Evolutionary conservation across 208 protist genomes (phyloP).

Genomic region (Entamoeba moshkovskii): DNA sequence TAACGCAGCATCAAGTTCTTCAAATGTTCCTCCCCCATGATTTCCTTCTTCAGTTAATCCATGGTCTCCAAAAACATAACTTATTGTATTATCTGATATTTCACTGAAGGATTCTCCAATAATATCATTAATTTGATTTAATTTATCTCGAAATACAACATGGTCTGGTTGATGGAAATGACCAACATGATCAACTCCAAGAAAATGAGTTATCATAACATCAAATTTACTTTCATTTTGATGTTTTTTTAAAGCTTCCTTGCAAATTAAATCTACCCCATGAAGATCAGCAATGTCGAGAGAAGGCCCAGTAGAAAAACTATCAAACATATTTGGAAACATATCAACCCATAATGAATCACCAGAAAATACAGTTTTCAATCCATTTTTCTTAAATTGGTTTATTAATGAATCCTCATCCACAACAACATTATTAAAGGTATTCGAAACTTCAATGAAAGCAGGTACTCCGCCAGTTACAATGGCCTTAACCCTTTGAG

Average conservation of each 20-base stretch:
- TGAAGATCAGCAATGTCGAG: slow-evolving; percentile 82
- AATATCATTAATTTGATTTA: slow-evolving; percentile 63
- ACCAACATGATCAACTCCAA: slow-evolving; percentile 82
- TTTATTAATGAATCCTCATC: slow-evolving; percentile 67
- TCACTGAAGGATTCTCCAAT: slow-evolving; percentile 22
- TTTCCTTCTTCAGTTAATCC: slow-evolving; percentile 79
- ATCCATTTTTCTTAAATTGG: slow-evolving; percentile 50
- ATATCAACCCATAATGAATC: slow-evolving; percentile 82
- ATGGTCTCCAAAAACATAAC: slow-evolving; percentile 79
- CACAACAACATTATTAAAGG: slow-evolving; percentile 66
- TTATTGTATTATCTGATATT: slow-evolving; percentile 50
- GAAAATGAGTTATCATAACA: slow-evolving; percentile 70
- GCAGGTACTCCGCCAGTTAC: slow-evolving; percentile 76
- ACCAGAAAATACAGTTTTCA: slow-evolving; percentile 59
- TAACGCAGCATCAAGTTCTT: slow-evolving; percentile 63
- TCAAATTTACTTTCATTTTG: slow-evolving; percentile 36
- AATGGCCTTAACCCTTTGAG: slow-evolving; percentile 75
- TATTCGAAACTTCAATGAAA: slow-evolving; percentile 70
- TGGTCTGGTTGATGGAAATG: slow-evolving; percentile 64
- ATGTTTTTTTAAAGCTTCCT: slow-evolving; percentile 49
- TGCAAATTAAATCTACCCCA: slow-evolving; percentile 69
- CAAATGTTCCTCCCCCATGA: slow-evolving; percentile 65
- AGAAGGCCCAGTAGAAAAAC: slow-evolving; percentile 53
- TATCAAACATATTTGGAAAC: slow-evolving; percentile 53
- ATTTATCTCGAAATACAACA: slow-evolving; percentile 64